phyloP scores from a whole-genome alignment of 805 yeast genomes.

The Yarrowia divulgata region DNA sequence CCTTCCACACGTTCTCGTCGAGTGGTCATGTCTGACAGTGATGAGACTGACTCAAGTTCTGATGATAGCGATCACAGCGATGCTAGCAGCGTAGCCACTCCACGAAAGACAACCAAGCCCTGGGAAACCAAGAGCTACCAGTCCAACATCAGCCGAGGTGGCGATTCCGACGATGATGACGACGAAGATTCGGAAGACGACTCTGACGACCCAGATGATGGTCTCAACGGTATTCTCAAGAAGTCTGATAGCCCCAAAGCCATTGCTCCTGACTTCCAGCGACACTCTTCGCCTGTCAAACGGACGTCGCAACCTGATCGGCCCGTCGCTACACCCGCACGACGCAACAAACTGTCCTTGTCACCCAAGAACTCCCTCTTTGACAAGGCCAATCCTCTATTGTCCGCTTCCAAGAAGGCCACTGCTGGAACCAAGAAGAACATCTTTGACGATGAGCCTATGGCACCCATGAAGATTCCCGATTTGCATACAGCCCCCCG shows the following conservation, averaged over 20 bases:
- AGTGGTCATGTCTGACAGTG: conserved; percentile 28
- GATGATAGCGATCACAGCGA: conserved; percentile 13
- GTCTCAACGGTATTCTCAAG: neutral
- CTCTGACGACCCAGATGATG: conserved; percentile 30
- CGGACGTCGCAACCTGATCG: neutral
- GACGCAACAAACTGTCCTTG: conserved; percentile 29
- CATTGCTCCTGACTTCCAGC: conserved; percentile 26
- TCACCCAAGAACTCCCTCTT: conserved; percentile 28
- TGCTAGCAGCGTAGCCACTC: conserved; percentile 18
- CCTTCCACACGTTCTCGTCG: conserved; percentile 25
- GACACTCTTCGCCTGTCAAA: conserved; percentile 18
- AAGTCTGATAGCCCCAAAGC: conserved; percentile 14
- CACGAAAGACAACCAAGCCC: conserved; percentile 7
- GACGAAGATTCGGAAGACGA: conserved; percentile 12
- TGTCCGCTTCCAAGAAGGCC: neutral
- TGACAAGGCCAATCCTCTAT: conserved; percentile 11
- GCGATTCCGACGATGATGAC: neutral
- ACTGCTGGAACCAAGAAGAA: conserved; percentile 3
- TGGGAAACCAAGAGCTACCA: conserved; percentile 9
- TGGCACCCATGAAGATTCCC: conserved; percentile 2
- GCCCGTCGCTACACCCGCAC: conserved; percentile 16
- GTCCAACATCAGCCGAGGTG: neutral
- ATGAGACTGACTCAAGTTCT: neutral
- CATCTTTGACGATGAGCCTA: conserved; percentile 19
- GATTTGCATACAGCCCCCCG: neutral